Evolutionary conservation across 805 yeast genomes (phyloP).

Genomic region (Jamesozyma hellenica): DNA sequence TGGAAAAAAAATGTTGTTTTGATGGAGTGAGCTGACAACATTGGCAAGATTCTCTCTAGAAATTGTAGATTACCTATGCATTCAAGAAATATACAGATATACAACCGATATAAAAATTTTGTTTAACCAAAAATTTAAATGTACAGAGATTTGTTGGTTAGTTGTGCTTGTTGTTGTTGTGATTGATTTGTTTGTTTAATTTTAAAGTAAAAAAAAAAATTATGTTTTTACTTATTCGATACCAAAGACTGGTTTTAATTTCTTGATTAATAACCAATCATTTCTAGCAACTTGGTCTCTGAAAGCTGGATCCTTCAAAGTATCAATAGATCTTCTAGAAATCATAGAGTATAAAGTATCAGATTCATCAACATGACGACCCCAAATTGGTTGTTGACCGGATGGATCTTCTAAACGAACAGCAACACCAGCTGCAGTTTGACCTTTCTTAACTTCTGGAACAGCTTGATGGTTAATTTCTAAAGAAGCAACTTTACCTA

Average conservation of each 20-base stretch:
- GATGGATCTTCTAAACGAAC: slow-evolving; percentile 93
- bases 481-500: slow-evolving; percentile 86
- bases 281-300: slow-evolving; percentile 88
- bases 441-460: slow-evolving; percentile 80
- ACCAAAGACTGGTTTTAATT: slow-evolving; percentile 79
- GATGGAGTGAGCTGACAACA: too few relatives aligned
- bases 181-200: background rate
- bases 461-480: slow-evolving; percentile 90
- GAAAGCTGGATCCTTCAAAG: slow-evolving; percentile 97
- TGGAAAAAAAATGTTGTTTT: too few relatives aligned
- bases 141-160: slow-evolving; percentile 1
- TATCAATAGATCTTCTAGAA: slow-evolving; percentile 82
- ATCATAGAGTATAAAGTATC: slow-evolving; percentile 87
- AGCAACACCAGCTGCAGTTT: slow-evolving; percentile 96
- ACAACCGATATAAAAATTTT: background rate
- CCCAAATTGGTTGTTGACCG: slow-evolving; percentile 93
- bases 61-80: too few relatives aligned
- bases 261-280: slow-evolving; percentile 88
- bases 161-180: background rate
- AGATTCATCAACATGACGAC: slow-evolving; percentile 93
- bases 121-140: slow-evolving; percentile 1
- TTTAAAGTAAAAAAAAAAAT: too few relatives aligned
- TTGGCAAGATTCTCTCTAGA: too few relatives aligned
- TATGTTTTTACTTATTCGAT: slow-evolving; percentile 45
- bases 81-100: background rate